phyloP scores from a whole-genome alignment of 192 early-diverging fungal species.

The Mortierella hygrophila region DNA sequence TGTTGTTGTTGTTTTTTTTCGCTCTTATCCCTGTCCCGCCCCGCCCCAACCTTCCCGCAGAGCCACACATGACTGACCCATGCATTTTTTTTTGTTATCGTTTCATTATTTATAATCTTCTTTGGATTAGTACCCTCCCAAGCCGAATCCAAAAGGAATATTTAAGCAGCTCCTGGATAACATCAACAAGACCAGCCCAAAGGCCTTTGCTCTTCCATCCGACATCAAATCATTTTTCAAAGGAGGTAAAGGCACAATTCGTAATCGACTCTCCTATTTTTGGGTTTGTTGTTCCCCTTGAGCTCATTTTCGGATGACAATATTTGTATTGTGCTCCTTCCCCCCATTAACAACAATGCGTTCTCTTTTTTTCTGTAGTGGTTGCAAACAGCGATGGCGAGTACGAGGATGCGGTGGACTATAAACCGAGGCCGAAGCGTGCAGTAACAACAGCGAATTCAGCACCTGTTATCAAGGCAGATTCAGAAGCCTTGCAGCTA shows the following conservation, averaged over 20 bases:
- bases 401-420: slow-evolving; percentile 53
- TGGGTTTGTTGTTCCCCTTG: slow-evolving; percentile 2
- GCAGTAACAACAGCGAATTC: not conserved
- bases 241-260: slow-evolving; percentile 34
- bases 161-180: slow-evolving; percentile 59
- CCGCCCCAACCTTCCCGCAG: slow-evolving; percentile 4
- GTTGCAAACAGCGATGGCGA: slow-evolving; percentile 56
- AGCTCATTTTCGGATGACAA: not conserved
- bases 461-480: not conserved
- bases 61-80: slow-evolving; percentile 8
- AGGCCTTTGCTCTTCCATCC: slow-evolving; percentile 23
- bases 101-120: not conserved
- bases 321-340: not conserved
- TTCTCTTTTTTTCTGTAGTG: slow-evolving; percentile 36
- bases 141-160: slow-evolving; percentile 30
- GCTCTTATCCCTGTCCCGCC: not conserved
- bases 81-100: not conserved
- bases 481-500: slow-evolving; percentile 44
- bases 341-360: not conserved
- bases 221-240: slow-evolving; percentile 41
- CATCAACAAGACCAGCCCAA: slow-evolving; percentile 58
- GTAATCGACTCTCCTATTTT: slow-evolving; percentile 10
- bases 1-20: not conserved
- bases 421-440: slow-evolving; percentile 42
- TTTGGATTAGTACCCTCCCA: slow-evolving; percentile 29